Base-by-base conservation (phyloP, 495 filamentous ascomycete genomes). In the Xanthoparmelia taractica region DNA sequence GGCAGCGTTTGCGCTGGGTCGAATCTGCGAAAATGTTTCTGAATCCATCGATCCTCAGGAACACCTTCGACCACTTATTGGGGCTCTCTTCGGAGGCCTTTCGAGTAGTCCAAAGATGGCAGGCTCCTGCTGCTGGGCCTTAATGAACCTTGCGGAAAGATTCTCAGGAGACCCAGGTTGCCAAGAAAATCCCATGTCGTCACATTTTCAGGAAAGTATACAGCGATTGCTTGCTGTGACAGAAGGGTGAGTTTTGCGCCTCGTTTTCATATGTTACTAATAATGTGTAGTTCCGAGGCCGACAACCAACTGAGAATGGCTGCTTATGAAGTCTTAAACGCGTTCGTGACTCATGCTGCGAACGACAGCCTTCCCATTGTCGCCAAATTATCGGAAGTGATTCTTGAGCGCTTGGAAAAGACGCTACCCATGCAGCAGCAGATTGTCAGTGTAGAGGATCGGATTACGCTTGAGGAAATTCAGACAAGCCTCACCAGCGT, bases 111-210 rank as follows among this genome's bases (percentile, higher is more conserved):
- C 93, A 48, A 96, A 96, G 80, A 97, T 98, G 85, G 94, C 94
- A 52, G 86, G 88, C 63, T 97, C 95, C 25, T 97, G 95, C 83
- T 98, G 94, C 77, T 97, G 95, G 93, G 91, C 94, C 41, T 77
- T 98, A 65, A 98, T 98, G 92, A 98, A 97, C 72, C 85, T 98
- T 64, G 93, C 93, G 31, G 94, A 97, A 69, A 86, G 92, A 37
- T 98, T 97, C 72, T 87, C 89, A 20, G 90, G 90, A 27, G 91
- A 96, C 37, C 77, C 80, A 48, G 90, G 89, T 33, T 85, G 84
- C 34, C 77, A 87, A 63, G 83, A 86, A 61, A 97, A 96, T 74
- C 84, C 91, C 59, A 79, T 98, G 50, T 92, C 92, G 2, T 87
- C 85, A 71, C 89, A 97, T 75, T 98, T 97, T 77, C 86, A 96